These are phyloP conservation scores for Phialemonium atrogriseum DNA, from an alignment of 2,329 filamentous ascomycete genomes.

Conservation along the genomic window DNA sequence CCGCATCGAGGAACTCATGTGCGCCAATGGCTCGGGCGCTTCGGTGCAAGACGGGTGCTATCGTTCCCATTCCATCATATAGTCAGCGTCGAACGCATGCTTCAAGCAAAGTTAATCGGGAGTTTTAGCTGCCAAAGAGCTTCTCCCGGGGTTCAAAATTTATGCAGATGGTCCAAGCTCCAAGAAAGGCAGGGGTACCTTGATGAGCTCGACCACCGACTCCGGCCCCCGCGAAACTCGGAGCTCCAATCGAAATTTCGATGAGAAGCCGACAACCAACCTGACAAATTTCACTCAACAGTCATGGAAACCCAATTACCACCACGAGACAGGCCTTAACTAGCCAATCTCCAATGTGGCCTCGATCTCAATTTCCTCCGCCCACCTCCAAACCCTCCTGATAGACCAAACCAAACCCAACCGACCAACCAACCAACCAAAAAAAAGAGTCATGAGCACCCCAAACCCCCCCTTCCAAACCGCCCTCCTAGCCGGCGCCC, in stretches of 20 bases:
- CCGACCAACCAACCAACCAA: background rate
- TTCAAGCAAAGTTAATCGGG: background rate
- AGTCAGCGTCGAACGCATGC: background rate
- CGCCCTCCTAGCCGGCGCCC: conserved; percentile 69
- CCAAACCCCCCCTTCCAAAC: conserved; percentile 43
- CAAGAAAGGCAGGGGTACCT: background rate
- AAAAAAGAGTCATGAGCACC: conserved; percentile 10
- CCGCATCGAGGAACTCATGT: conserved; percentile 37
- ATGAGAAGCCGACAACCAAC: background rate
- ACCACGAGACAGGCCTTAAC: background rate
- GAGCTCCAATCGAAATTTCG: conserved; percentile 3
- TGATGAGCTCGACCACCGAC: conserved; percentile 2
- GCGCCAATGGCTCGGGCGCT: conserved; percentile 28
- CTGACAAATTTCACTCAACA: background rate
- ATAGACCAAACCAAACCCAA: background rate
- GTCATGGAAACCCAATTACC: background rate
- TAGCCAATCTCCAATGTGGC: background rate
- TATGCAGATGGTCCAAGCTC: conserved; percentile 5
- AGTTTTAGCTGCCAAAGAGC: background rate
- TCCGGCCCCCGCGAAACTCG: background rate
- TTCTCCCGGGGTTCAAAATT: background rate
- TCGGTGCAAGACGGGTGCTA: conserved; percentile 29
- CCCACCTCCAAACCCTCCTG: background rate
- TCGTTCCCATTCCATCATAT: conserved; percentile 30
- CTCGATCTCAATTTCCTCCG: background rate